phyloP scores from a whole-genome alignment of 2,329 filamentous ascomycete species.

The Fusarium palustre region DNA sequence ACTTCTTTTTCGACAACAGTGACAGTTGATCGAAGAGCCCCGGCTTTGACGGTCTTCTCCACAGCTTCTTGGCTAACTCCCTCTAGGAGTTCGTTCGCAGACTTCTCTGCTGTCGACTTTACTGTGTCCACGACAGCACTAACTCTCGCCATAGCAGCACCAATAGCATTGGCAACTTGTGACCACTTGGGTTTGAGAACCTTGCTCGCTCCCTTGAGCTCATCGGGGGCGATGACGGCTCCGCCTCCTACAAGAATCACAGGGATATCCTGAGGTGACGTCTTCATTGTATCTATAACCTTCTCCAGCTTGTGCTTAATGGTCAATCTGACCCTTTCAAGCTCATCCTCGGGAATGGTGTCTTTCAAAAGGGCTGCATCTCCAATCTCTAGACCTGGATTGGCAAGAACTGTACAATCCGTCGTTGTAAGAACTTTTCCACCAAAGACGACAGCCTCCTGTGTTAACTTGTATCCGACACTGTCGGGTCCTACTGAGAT shows the following conservation, averaged over 20 bases:
- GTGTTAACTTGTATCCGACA: constrained; percentile 68
- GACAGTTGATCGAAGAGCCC: constrained; percentile 58
- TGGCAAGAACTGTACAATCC: constrained; percentile 60
- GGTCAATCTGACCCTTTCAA: constrained; percentile 53
- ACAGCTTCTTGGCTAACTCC: constrained; percentile 57
- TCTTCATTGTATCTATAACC: constrained; percentile 72
- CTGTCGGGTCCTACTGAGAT: constrained; percentile 69
- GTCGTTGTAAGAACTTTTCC: constrained; percentile 69
- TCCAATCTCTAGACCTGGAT: constrained; percentile 55
- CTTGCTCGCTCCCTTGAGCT: constrained; percentile 66
- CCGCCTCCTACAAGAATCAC: constrained; percentile 74
- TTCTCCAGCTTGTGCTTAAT: constrained; percentile 66
- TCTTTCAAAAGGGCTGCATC: constrained; percentile 53
- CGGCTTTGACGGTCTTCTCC: constrained; percentile 58
- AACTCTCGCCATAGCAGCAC: constrained; percentile 71
- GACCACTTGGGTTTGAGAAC: constrained; percentile 69
- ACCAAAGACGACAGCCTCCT: constrained; percentile 67
- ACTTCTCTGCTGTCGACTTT: constrained; percentile 59
- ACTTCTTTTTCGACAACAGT: constrained; percentile 64
- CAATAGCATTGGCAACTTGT: constrained; percentile 73
- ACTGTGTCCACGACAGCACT: constrained; percentile 65
- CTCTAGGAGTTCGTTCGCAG: constrained; percentile 53
- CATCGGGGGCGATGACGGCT: constrained; percentile 67
- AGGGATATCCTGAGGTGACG: constrained; percentile 67
- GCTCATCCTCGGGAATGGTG: constrained; percentile 48